Evolutionary conservation across 345 rosid species (phyloP).

Genomic region (Ceriops decandra): DNA sequence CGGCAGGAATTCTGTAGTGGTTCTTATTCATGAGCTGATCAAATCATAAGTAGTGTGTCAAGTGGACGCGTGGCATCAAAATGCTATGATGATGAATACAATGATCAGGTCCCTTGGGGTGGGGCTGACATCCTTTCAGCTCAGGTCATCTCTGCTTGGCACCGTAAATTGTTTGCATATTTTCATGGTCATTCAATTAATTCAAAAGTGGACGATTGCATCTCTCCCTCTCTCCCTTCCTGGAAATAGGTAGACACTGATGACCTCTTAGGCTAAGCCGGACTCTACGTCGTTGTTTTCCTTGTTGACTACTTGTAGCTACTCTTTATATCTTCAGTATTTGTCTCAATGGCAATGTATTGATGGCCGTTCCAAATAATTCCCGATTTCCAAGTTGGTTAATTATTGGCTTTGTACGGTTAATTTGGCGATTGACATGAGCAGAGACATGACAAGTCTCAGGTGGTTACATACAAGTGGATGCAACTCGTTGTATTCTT

Average conservation of each 20-base stretch:
- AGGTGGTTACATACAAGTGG: no score
- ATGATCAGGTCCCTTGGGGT: neutral
- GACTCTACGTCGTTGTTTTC: neutral
- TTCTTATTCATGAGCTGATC: neutral
- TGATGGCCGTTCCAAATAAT: conserved; percentile 5
- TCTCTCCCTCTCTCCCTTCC: neutral
- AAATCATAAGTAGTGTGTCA: neutral
- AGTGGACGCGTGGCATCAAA: conserved; percentile 1
- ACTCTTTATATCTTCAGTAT: neutral
- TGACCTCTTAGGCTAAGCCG: neutral
- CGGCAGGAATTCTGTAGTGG: neutral
- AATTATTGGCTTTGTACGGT: neutral
- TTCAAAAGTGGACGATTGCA: neutral
- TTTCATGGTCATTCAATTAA: neutral
- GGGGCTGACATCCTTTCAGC: neutral
- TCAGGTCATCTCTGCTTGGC: neutral
- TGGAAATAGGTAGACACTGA: neutral
- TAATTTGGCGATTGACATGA: no score
- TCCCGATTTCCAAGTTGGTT: neutral
- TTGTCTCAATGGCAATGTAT: conserved; percentile 3
- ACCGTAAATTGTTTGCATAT: neutral
- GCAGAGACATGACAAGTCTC: no score
- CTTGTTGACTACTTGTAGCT: conserved; percentile 1
- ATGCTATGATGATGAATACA: neutral
- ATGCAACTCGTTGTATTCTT: no score